phyloP scores from a whole-genome alignment of 768 basidiomycete genomes.

The Calocybe cyanea region DNA sequence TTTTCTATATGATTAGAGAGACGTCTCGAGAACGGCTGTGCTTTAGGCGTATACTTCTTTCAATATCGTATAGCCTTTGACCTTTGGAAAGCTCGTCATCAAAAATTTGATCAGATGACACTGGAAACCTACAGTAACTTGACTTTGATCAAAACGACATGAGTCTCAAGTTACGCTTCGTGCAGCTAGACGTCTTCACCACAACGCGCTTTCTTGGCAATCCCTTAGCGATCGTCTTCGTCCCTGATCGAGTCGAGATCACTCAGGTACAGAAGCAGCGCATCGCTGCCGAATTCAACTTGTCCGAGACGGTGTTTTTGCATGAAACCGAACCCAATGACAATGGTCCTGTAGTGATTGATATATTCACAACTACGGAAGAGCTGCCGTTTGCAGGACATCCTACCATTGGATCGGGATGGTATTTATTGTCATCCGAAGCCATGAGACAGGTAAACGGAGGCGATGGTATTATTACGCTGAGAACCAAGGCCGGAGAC shows the following conservation, averaged over 20 bases:
- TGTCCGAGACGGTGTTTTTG: slow-evolving; percentile 45
- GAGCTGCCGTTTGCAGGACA: slow-evolving; percentile 46
- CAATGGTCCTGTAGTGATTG: slow-evolving; percentile 25
- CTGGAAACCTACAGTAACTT: no score
- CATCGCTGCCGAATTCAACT: slow-evolving; percentile 46
- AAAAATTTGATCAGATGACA: no score
- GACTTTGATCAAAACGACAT: neutral
- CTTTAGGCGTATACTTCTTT: no score
- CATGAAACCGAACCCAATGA: slow-evolving; percentile 26
- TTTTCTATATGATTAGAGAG: no score
- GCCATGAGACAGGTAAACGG: slow-evolving; percentile 7
- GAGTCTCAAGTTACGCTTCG: slow-evolving; percentile 21
- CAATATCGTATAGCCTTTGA: no score
- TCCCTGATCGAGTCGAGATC: slow-evolving; percentile 25
- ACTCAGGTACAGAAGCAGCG: slow-evolving; percentile 36
- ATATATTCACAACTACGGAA: slow-evolving; percentile 36
- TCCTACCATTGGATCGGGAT: slow-evolving; percentile 41
- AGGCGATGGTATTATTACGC: slow-evolving; percentile 23
- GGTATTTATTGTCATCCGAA: slow-evolving; percentile 31
- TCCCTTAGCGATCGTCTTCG: slow-evolving; percentile 40
- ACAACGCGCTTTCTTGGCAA: slow-evolving; percentile 36
- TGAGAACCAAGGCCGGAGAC: slow-evolving; percentile 36
- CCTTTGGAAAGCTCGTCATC: no score
- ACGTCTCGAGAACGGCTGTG: no score
- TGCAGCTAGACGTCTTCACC: slow-evolving; percentile 42